phyloP scores from a whole-genome alignment of 768 basidiomycete genomes.

The Russula earlei region DNA sequence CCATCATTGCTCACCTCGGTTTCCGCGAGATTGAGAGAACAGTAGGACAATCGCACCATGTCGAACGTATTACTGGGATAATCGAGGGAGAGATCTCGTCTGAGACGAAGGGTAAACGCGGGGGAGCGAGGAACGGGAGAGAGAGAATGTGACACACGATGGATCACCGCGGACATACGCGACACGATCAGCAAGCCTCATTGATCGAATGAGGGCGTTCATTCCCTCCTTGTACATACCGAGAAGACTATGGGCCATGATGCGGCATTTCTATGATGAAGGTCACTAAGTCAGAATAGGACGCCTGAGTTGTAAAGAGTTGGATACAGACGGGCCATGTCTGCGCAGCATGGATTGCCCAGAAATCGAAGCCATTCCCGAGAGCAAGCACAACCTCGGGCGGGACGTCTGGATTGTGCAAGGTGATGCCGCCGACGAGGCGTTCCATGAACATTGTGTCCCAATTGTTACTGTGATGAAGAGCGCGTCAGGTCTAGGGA shows the following conservation, averaged over 20 bases:
- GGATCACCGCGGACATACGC: slow-evolving; percentile 9
- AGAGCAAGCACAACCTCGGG: slow-evolving; percentile 53
- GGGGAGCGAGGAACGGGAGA: background rate
- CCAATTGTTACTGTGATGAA: slow-evolving; percentile 51
- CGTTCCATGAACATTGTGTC: slow-evolving; percentile 52
- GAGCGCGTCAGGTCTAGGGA: background rate
- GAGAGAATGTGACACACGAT: background rate
- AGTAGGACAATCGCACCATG: slow-evolving; percentile 16
- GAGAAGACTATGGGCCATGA: slow-evolving; percentile 9
- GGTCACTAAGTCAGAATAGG: background rate
- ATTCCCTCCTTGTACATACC: slow-evolving; percentile 3
- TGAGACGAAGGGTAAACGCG: background rate
- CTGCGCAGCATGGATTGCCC: slow-evolving; percentile 61
- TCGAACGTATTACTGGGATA: slow-evolving; percentile 15
- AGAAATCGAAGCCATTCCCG: slow-evolving; percentile 63
- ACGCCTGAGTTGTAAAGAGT: too few species aligned
- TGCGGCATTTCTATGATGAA: slow-evolving; percentile 2
- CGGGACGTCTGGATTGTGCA: slow-evolving; percentile 42
- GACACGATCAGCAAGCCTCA: slow-evolving; percentile 5
- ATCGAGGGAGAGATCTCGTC: background rate
- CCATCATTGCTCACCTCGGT: slow-evolving; percentile 10
- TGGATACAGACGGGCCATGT: slow-evolving; percentile 48
- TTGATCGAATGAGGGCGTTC: background rate
- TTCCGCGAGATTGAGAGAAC: slow-evolving; percentile 16
- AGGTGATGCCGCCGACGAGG: slow-evolving; percentile 41